Conservation (phyloP, 2,329 filamentous ascomycete species). For the Pestalotiopsis sp. region DNA sequence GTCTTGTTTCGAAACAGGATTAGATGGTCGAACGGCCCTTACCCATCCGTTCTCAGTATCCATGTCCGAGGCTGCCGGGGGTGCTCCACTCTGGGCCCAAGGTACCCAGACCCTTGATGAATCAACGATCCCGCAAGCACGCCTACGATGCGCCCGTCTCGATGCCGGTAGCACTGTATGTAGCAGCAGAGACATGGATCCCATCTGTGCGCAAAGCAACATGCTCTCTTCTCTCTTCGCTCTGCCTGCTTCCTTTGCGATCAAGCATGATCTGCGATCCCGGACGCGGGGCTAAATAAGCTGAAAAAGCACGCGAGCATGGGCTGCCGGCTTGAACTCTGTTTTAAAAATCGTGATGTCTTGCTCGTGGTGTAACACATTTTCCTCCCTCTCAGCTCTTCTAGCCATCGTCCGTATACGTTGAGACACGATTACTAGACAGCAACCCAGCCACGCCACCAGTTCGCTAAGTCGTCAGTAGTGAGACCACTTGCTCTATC, state of each 20-base stretch:
- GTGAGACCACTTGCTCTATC: not conserved
- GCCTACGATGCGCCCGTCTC: not conserved
- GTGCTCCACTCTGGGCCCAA: not conserved
- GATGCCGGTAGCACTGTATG: not conserved
- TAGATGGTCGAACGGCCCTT: slow-evolving; percentile 2
- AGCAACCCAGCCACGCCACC: not conserved
- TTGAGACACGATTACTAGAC: not conserved
- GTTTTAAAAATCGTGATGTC: not conserved
- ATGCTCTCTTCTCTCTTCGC: not conserved
- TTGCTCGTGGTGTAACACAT: not conserved
- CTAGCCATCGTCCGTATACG: not conserved
- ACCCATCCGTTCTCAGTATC: slow-evolving; percentile 11
- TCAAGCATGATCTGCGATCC: slow-evolving; percentile 3
- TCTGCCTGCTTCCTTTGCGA: not conserved
- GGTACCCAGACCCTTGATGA: not conserved
- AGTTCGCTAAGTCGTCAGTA: not conserved
- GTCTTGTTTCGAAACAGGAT: not conserved
- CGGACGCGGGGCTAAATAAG: slow-evolving; percentile 1
- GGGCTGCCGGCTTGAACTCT: not conserved
- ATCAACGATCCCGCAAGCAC: not conserved
- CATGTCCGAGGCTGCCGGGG: slow-evolving; percentile 4
- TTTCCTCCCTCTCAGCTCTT: not conserved
- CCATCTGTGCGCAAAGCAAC: not conserved
- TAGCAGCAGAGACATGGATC: not conserved
- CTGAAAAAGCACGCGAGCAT: not conserved